These are phyloP conservation scores for Ceratocystiopsis brevicomis DNA, from an alignment of 2,329 filamentous ascomycete genomes.

Conservation along the genomic window DNA sequence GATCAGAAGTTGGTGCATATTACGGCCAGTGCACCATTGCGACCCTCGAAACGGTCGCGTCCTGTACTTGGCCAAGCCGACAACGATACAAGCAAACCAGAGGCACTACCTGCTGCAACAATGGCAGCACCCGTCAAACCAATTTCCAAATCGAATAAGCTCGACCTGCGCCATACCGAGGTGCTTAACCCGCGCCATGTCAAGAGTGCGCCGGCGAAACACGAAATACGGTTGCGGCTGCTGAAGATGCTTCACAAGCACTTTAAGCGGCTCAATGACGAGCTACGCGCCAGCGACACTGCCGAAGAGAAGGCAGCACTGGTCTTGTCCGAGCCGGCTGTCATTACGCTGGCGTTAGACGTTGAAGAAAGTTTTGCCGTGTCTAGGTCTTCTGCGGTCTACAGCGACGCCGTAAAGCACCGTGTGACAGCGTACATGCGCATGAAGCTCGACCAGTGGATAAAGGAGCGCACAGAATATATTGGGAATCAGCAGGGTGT, in stretches of 20 bases:
- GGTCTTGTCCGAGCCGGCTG: slow-evolving; percentile 41
- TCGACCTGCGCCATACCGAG: slow-evolving; percentile 19
- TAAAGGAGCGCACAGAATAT: slow-evolving; percentile 28
- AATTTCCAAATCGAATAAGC: neutral
- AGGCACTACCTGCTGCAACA: too few species aligned
- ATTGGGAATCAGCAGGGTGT: slow-evolving; percentile 10
- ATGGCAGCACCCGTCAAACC: neutral
- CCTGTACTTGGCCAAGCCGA: too few species aligned
- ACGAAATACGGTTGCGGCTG: slow-evolving; percentile 35
- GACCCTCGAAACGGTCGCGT: too few species aligned
- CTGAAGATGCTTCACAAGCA: slow-evolving; percentile 47
- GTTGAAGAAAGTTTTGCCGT: slow-evolving; percentile 60
- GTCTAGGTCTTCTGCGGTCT: slow-evolving; percentile 45
- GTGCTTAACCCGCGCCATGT: slow-evolving; percentile 49
- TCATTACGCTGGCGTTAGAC: slow-evolving; percentile 51
- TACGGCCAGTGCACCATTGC: too few species aligned
- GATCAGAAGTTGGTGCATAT: too few species aligned
- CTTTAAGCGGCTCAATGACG: slow-evolving; percentile 46
- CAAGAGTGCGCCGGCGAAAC: slow-evolving; percentile 34
- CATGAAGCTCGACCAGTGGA: slow-evolving; percentile 57
- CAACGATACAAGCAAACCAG: too few species aligned
- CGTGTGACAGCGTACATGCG: slow-evolving; percentile 58
- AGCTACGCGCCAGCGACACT: slow-evolving; percentile 32
- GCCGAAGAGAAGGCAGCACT: slow-evolving; percentile 27
- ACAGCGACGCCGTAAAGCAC: slow-evolving; percentile 69